These are phyloP conservation scores for Tuber melanosporum DNA, from an alignment of 495 filamentous ascomycete genomes.

Conservation along the genomic window DNA sequence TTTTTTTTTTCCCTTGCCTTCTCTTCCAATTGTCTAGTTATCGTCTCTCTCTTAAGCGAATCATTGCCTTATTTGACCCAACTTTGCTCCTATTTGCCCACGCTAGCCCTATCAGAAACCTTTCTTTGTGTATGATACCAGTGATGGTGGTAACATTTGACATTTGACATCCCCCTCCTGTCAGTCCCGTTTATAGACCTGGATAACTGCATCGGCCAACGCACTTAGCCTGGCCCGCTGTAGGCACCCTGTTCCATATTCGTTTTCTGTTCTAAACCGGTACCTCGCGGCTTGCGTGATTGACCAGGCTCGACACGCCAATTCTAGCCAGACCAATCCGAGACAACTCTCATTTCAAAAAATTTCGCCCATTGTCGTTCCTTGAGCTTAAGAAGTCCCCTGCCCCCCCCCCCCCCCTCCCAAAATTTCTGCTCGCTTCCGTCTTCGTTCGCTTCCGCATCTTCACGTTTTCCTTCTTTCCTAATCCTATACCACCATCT, in stretches of 20 bases:
- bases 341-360: conserved; percentile 11
- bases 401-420: too few relatives aligned
- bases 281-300: conserved; percentile 16
- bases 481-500: neutral
- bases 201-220: conserved; percentile 28
- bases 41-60: neutral
- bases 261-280: conserved; percentile 13
- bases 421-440: conserved; percentile 1
- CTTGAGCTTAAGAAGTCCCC: conserved; percentile 26
- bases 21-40: neutral
- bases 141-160: conserved; percentile 5
- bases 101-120: conserved; percentile 7
- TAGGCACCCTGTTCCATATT: conserved; percentile 25
- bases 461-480: conserved; percentile 19
- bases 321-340: conserved; percentile 17
- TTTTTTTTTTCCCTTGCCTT: neutral
- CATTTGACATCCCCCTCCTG: conserved; percentile 6
- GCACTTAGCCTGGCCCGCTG: conserved; percentile 19
- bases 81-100: conserved; percentile 14
- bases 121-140: conserved; percentile 3
- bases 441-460: conserved; percentile 17
- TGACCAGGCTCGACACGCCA: neutral
- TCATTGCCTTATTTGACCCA: neutral
- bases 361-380: conserved; percentile 20
- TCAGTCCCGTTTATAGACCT: conserved; percentile 16